These are phyloP conservation scores for Sporobolomyces roseus DNA, from an alignment of 768 basidiomycete genomes.

Conservation along the genomic window DNA sequence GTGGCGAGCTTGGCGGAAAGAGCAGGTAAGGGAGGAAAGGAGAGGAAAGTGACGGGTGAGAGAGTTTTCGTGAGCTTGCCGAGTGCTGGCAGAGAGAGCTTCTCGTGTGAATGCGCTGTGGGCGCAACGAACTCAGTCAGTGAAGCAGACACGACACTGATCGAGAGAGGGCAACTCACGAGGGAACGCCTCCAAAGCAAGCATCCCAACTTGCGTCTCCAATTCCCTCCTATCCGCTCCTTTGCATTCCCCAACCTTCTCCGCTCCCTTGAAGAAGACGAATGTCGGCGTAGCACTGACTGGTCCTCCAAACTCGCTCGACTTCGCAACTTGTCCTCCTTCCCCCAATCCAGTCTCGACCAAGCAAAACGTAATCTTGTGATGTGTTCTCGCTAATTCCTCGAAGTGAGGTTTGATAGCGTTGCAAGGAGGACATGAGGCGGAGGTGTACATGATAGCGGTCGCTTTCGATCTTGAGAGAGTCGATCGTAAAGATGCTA, in stretches of 20 bases:
- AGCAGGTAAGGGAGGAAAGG: constrained; percentile 65
- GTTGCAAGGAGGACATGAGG: constrained; percentile 71
- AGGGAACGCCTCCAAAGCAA: constrained; percentile 73
- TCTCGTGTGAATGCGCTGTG: constrained; percentile 63
- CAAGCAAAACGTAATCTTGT: constrained; percentile 59
- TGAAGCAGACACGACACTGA: not conserved
- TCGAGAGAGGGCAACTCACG: constrained; percentile 55
- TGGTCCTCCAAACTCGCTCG: constrained; percentile 53
- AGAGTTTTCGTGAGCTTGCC: constrained; percentile 55
- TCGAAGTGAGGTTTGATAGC: constrained; percentile 83
- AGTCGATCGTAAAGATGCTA: constrained; percentile 65
- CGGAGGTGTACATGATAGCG: constrained; percentile 75
- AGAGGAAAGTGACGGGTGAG: constrained; percentile 69
- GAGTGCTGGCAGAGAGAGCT: constrained; percentile 56
- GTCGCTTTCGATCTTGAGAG: constrained; percentile 66
- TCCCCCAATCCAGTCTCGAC: constrained; percentile 72
- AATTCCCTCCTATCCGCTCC: constrained; percentile 69
- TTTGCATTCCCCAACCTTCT: constrained; percentile 66
- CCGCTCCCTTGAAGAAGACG: constrained; percentile 73
- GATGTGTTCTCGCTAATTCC: constrained; percentile 57
- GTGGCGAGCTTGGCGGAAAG: constrained; percentile 61
- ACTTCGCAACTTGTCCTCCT: constrained; percentile 59
- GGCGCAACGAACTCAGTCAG: not conserved
- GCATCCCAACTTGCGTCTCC: constrained; percentile 65
- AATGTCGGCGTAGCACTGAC: constrained; percentile 83